Base-by-base conservation (phyloP, 306 rosid genomes). In the Ceratonia siliqua region DNA sequence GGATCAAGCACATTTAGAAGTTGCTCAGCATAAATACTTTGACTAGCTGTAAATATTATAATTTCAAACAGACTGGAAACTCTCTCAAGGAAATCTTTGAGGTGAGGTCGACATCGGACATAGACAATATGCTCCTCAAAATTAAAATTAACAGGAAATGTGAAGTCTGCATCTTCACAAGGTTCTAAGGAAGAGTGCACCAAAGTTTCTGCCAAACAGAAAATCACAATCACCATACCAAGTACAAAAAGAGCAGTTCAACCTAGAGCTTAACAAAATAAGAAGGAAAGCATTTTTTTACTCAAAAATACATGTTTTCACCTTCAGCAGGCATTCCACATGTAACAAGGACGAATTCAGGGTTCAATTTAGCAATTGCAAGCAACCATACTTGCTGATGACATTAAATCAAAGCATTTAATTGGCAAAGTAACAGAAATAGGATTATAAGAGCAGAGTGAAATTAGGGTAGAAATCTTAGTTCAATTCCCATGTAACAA, bases 51-150 rank as follows among this genome's bases (percentile, higher is more conserved):
- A 85, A 94, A 94, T 72, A 94, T 91, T 63, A 91, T 92, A 73
- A 94, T 92, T 89, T 94, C 99, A 32, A 94, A 94, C 78, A 87
- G 89, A 13, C 82, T 71, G 59, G 99, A 84, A 82, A 90, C 85
- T 65, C 83, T 85, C 62, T 91, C 92, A 59, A 94, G 83, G 83
- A 95, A 95, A 56, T 89, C 96, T 78, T 85, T 84, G 63, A 95
- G 99, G 86, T 95, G 84, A 76, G 99, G 99, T 36, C 98, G 98
- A 80, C 99, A 92, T 58, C 99, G 96, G 28, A 95, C 99, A 62
- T 90, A 90, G 81, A 95, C 98, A 65, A 82, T 89, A 74, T 92
- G 98, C 82, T 95, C 87, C 86, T 95, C 96, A 42, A 73, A 80
- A 68, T 95, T 90, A 83, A 95, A 90, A 87, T 89, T 89, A 78